Evolutionary conservation across 345 rosid species (phyloP).

Genomic region (Syzygium jambos): DNA sequence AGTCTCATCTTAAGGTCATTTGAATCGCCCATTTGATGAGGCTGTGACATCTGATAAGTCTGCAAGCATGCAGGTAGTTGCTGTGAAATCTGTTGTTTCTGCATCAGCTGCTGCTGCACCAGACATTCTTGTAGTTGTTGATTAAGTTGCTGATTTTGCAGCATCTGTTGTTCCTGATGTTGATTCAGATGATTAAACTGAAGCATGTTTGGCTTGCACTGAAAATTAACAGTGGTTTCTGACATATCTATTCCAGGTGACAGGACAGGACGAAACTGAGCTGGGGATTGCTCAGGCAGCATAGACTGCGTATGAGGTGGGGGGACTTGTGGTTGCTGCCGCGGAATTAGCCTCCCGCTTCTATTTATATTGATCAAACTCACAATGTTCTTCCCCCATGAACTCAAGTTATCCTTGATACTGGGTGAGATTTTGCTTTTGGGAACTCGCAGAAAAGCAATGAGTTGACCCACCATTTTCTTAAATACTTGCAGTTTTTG

Average conservation of each 20-base stretch:
- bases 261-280: background rate
- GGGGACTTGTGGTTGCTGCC: conserved; percentile 29
- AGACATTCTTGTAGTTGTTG: background rate
- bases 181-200: conserved; percentile 15
- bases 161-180: conserved; percentile 1
- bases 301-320: background rate
- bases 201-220: conserved; percentile 19
- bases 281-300: background rate
- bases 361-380: background rate
- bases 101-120: conserved; percentile 7
- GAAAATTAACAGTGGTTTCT: conserved; percentile 16
- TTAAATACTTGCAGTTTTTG: conserved; percentile 14
- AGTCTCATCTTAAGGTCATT: conserved; percentile 16
- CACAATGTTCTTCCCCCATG: conserved; percentile 15
- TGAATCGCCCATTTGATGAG: conserved; percentile 14
- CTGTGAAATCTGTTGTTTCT: conserved; percentile 6
- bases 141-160: background rate
- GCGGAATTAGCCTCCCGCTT: background rate
- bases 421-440: conserved; percentile 12
- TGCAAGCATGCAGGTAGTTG: conserved; percentile 10
- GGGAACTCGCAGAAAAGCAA: conserved; percentile 7
- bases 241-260: conserved; percentile 13
- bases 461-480: conserved; percentile 9
- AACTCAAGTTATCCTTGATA: conserved; percentile 26
- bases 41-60: conserved; percentile 12